These are phyloP conservation scores for Xylariaceae sp. DNA, from an alignment of 2,329 filamentous ascomycete species.

Conservation along the genomic window DNA sequence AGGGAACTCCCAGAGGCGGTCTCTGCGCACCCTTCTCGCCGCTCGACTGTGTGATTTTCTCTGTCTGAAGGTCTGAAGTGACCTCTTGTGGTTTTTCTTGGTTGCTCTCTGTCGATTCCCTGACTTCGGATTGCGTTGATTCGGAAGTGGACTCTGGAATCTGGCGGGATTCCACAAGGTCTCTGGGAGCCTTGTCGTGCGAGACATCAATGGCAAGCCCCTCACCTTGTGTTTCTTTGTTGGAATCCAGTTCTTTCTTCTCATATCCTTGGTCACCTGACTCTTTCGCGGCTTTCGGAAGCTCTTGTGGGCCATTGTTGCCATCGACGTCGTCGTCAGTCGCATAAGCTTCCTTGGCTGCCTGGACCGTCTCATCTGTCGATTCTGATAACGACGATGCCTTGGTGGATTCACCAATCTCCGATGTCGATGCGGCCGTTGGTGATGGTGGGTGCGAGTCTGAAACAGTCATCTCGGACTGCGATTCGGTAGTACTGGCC, in stretches of 20 bases:
- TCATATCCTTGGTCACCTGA: not conserved
- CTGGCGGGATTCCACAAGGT: conserved; percentile 14
- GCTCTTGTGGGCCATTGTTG: conserved; percentile 6
- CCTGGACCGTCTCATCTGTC: conserved; percentile 50
- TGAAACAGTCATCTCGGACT: conserved; percentile 39
- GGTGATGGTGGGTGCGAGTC: conserved; percentile 55
- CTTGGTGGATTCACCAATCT: conserved; percentile 52
- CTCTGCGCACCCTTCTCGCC: conserved; percentile 12
- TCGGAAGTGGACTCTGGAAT: conserved; percentile 15
- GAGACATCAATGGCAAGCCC: conserved; percentile 14
- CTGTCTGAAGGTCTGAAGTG: too few species aligned
- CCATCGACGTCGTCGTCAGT: conserved; percentile 6
- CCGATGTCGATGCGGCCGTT: conserved; percentile 40
- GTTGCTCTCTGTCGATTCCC: conserved; percentile 12
- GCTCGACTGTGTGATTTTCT: too few species aligned
- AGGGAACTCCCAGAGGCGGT: conserved; percentile 17
- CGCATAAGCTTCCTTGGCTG: conserved; percentile 26
- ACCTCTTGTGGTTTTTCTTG: too few species aligned
- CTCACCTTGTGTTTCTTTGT: conserved; percentile 9
- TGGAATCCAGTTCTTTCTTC: conserved; percentile 3
- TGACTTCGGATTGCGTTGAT: conserved; percentile 8
- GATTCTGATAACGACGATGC: conserved; percentile 58
- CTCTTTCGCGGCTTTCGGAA: conserved; percentile 5
- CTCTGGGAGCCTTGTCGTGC: conserved; percentile 7
- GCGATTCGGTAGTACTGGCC: conserved; percentile 32